Conservation (phyloP, 768 basidiomycete species). For the Lactarius indigo region DNA sequence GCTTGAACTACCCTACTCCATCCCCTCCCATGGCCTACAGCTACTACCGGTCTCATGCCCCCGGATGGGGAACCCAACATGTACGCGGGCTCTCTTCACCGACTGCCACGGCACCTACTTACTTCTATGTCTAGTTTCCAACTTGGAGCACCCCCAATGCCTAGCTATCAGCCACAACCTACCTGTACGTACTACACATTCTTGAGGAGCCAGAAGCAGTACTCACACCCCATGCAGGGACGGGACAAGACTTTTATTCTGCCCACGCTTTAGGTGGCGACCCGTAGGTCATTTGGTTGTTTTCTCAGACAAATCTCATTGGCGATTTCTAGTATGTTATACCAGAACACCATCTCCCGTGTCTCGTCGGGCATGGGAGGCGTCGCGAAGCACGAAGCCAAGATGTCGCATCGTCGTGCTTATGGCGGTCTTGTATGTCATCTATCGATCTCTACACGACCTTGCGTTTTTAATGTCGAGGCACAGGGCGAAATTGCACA, state of each 20-base stretch:
- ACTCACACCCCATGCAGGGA: conserved; percentile 41
- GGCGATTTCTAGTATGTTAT: conserved; percentile 32
- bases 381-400: conserved; percentile 57
- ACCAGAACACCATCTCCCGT: conserved; percentile 37
- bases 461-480: neutral
- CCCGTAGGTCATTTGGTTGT: conserved; percentile 41
- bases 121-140: conserved; percentile 19
- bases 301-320: neutral
- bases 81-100: conserved; percentile 28
- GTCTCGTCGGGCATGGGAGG: conserved; percentile 34
- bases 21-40: conserved; percentile 41
- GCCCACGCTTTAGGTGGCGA: conserved; percentile 57
- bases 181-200: conserved; percentile 33
- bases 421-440: conserved; percentile 56
- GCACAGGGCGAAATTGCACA: conserved; percentile 47
- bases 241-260: conserved; percentile 58
- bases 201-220: neutral
- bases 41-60: conserved; percentile 40
- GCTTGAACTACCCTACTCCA: conserved; percentile 1
- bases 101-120: neutral
- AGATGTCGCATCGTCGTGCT: conserved; percentile 59
- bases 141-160: conserved; percentile 21
- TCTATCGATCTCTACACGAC: conserved; percentile 1
- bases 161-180: conserved; percentile 40
- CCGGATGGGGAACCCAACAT: conserved; percentile 49